phyloP scores from a whole-genome alignment of 495 filamentous ascomycete genomes.

The Ramalina peruviana region DNA sequence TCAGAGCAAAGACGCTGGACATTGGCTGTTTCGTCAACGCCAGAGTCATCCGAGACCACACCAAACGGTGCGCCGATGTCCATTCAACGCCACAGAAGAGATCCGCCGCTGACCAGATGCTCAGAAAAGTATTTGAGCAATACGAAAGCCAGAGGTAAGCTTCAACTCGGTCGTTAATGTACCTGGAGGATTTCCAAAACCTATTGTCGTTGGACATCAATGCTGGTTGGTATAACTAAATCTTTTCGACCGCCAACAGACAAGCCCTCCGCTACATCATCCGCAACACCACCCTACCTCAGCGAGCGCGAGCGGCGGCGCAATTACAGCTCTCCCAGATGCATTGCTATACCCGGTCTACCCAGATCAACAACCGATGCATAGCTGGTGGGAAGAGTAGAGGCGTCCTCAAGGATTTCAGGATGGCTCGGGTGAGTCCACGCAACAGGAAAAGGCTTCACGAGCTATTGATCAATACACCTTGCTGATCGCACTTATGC shows the following conservation, averaged over 20 bases:
- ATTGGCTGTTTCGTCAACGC: constrained; percentile 75
- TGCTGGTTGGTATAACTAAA: not conserved
- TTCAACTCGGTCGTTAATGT: not conserved
- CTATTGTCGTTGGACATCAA: constrained; percentile 1
- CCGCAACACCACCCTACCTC: constrained; percentile 76
- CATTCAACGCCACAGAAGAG: not conserved
- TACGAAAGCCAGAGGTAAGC: constrained; percentile 72
- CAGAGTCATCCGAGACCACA: constrained; percentile 77
- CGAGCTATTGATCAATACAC: not conserved
- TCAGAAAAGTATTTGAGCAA: constrained; percentile 62
- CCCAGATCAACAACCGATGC: constrained; percentile 88
- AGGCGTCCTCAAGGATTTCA: constrained; percentile 79
- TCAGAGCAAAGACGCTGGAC: constrained; percentile 75
- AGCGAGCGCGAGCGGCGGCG: constrained; percentile 69
- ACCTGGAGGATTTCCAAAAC: no score
- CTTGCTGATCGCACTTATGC: constrained; percentile 16
- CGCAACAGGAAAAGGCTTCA: not conserved
- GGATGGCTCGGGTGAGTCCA: constrained; percentile 68
- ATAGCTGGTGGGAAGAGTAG: constrained; percentile 73
- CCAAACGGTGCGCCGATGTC: constrained; percentile 46
- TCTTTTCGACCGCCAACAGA: constrained; percentile 28
- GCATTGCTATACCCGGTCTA: constrained; percentile 85
- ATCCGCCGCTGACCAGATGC: constrained; percentile 1
- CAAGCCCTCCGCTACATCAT: constrained; percentile 94
- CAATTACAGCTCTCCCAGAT: constrained; percentile 87